A percentile compares a stretch with the other conserved stretches of the same genome.
phyloP scores from a whole-genome alignment of 1,284 basidiomycete genomes.

The Neonothopanus nambi region DNA sequence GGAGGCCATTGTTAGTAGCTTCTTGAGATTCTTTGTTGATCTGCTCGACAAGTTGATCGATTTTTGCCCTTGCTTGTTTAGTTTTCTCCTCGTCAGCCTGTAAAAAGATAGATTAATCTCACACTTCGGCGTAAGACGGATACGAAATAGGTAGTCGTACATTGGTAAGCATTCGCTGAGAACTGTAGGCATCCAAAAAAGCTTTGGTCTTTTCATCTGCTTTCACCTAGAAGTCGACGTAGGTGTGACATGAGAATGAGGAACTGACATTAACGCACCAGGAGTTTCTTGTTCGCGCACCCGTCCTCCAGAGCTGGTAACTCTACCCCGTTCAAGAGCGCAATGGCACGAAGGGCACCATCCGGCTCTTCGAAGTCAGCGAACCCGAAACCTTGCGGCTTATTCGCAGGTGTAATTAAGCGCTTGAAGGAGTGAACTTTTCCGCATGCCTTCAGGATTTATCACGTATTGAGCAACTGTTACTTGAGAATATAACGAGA shows the following conservation, averaged over 20 bases:
- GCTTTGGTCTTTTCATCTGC: conserved; percentile 91
- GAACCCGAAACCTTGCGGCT: conserved; percentile 95
- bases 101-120: conserved; percentile 5
- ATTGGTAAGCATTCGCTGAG: conserved; percentile 78
- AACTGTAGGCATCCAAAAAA: conserved; percentile 83
- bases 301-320: conserved; percentile 85
- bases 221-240: conserved; percentile 66
- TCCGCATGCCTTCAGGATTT: conserved; percentile 84
- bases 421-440: conserved; percentile 86
- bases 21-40: conserved; percentile 66
- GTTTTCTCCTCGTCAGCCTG: conserved; percentile 63
- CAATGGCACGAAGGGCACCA: conserved; percentile 79
- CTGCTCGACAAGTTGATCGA: conserved; percentile 58
- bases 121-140: neutral
- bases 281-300: conserved; percentile 81
- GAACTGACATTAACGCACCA: conserved; percentile 57
- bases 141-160: conserved; percentile 44
- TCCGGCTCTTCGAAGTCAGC: conserved; percentile 91
- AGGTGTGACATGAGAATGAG: conserved; percentile 34
- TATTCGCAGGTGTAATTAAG: conserved; percentile 84
- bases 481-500: too few species aligned
- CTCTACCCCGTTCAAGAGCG: conserved; percentile 82
- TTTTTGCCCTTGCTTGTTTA: conserved; percentile 54
- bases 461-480: too few species aligned
- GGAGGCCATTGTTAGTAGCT: conserved; percentile 61